phyloP scores from a whole-genome alignment of 164 flowering plant genomes.

The Houttuynia cordata region DNA sequence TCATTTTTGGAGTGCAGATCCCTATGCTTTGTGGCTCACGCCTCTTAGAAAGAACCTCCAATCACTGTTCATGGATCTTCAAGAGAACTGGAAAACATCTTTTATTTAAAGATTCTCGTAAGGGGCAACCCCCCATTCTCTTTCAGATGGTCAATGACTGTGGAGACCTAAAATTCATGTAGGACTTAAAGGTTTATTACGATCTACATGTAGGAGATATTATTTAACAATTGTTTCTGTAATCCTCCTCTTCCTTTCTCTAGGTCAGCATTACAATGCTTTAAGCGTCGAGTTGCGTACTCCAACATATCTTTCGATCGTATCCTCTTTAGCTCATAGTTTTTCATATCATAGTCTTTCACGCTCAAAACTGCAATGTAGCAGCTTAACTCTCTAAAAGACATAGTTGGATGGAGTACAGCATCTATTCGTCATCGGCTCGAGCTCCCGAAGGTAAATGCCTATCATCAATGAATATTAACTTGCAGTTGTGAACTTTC shows the following conservation, averaged over 20 bases:
- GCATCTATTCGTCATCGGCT: conserved; percentile 58
- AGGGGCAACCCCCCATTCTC: conserved; percentile 74
- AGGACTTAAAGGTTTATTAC: conserved; percentile 11
- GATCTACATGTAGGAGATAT: neutral
- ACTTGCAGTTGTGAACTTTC: neutral
- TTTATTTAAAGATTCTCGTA: conserved; percentile 46
- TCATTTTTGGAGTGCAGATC: conserved; percentile 30
- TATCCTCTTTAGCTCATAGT: conserved; percentile 37
- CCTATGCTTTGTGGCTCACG: conserved; percentile 53
- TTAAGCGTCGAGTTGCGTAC: conserved; percentile 67
- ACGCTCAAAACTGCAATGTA: neutral
- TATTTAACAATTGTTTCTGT: neutral
- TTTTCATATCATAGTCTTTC: neutral
- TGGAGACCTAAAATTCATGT: conserved; percentile 75
- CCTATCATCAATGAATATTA: neutral
- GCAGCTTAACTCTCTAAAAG: conserved; percentile 38
- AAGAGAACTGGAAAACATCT: conserved; percentile 84
- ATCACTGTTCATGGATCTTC: conserved; percentile 39
- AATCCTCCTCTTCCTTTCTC: conserved; percentile 4
- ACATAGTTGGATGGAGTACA: conserved; percentile 86
- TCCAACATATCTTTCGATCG: conserved; percentile 68
- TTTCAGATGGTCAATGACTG: conserved; percentile 64
- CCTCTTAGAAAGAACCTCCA: conserved; percentile 51
- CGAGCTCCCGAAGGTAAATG: conserved; percentile 78
- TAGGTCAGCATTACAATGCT: conserved; percentile 85